Conservation (phyloP, 768 basidiomycete genomes). For the Auricularia auricula-judae region DNA sequence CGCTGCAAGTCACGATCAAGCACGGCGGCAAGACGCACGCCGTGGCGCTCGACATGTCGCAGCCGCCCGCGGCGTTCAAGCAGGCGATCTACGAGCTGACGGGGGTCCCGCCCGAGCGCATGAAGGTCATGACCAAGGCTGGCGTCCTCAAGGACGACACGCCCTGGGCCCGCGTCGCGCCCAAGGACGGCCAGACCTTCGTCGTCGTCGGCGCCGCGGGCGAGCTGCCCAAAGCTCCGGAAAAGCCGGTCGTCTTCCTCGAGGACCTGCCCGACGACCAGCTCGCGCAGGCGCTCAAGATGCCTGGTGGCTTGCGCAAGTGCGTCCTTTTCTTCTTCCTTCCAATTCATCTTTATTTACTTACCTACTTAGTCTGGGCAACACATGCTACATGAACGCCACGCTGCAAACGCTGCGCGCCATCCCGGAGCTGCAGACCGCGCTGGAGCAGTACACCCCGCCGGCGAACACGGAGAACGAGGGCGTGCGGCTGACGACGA, state of each 20-base stretch:
- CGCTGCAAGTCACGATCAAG: constrained; percentile 72
- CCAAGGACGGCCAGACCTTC: constrained; percentile 84
- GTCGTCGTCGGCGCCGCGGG: constrained; percentile 92
- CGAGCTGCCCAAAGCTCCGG: constrained; percentile 81
- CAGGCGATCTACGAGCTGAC: constrained; percentile 70
- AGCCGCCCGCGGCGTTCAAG: constrained; percentile 67
- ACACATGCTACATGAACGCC: constrained; percentile 97
- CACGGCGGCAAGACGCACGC: constrained; percentile 76
- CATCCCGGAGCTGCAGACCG: constrained; percentile 77
- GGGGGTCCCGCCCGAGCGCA: constrained; percentile 79
- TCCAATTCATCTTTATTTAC: neutral
- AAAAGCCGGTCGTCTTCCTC: constrained; percentile 67
- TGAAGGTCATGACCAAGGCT: constrained; percentile 97
- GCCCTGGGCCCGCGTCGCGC: constrained; percentile 71
- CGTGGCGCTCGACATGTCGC: constrained; percentile 61
- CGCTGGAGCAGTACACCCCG: constrained; percentile 46
- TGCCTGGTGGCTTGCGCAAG: constrained; percentile 76
- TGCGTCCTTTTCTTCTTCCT: constrained; percentile 18
- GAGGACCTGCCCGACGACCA: constrained; percentile 87
- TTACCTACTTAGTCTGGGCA: constrained; percentile 48
- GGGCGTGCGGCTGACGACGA: constrained; percentile 27
- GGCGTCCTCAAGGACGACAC: constrained; percentile 89
- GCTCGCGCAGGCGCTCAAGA: constrained; percentile 65
- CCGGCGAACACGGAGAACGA: constrained; percentile 16
- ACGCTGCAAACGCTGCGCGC: constrained; percentile 89